Base-by-base conservation (phyloP, 805 yeast genomes). In the Lipomyces anomalus region DNA sequence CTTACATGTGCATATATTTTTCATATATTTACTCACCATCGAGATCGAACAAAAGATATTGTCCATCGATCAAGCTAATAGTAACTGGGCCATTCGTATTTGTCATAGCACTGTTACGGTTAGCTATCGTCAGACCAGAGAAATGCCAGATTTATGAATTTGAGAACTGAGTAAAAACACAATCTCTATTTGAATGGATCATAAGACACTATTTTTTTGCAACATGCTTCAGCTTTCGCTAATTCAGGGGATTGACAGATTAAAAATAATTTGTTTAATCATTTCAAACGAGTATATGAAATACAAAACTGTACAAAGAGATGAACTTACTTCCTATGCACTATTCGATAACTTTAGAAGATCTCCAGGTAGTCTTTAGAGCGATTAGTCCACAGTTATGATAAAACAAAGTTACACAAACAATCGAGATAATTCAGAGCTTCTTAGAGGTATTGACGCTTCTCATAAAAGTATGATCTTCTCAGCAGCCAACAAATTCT, bases 171-270 rank as follows among this genome's bases (percentile, higher is more conserved):
- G 34, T 16, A 29, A 42, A 24, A 43, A 36, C 13, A 23, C 21
- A 9, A 45, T 16, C n/a, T 11, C n/a, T 28, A 28, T 11, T n/a
- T n/a, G n/a, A 28, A 28, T 11, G n/a, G 11, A 11, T n/a, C 32
- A 11, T 28, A 28, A 11, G 11, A 11, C 13, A 28, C 32, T 28
- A 28, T 28, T 11, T 11, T 11, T 28, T 21, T 33, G 35, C 35
- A 13, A 18, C 37, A 34, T 34, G n/a, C 4, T 34, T 23, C 37
- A 34, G 23, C 37, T 21, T 34, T 23, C 22, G 33, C 33, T 21
- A n/a, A 5, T 46, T 55, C 59, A 55, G 59, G 58, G 59, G 59
- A 55, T 55, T 55, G 59, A 55, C 59, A 55, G 59, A 55, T 56
- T 55, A 42, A 40, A 48, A 32, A n/a, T n/a, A 38, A 40, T 24